Evolutionary conservation across 1,139 yeast species (phyloP).

Genomic region (Meyerozyma athensensis): DNA sequence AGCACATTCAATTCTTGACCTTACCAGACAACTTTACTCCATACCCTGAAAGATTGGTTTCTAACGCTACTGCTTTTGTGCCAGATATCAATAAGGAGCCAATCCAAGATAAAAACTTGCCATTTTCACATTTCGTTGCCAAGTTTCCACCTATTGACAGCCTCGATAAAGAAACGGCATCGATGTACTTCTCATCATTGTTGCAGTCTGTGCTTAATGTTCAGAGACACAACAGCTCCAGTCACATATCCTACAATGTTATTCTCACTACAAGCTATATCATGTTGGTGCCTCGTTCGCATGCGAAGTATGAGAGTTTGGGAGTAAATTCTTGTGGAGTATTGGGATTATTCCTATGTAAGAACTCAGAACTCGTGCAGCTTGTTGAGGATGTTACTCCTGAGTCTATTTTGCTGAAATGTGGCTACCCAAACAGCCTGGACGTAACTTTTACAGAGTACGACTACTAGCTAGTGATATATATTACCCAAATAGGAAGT

Average conservation of each 20-base stretch:
- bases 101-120: conserved; percentile 51
- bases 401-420: conserved; percentile 44
- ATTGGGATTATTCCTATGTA: conserved; percentile 74
- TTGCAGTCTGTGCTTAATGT: conserved; percentile 68
- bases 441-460: conserved; percentile 31
- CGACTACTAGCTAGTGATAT: conserved; percentile 24
- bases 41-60: conserved; percentile 54
- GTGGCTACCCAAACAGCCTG: conserved; percentile 62
- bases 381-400: conserved; percentile 42
- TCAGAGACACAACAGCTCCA: conserved; percentile 46
- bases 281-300: conserved; percentile 77
- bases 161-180: conserved; percentile 50
- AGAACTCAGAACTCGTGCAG: conserved; percentile 48
- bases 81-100: conserved; percentile 57
- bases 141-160: conserved; percentile 48
- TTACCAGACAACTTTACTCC: conserved; percentile 58
- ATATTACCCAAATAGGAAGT: conserved; percentile 21
- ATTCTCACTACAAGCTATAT: conserved; percentile 79
- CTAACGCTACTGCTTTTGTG: conserved; percentile 43
- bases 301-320: conserved; percentile 33
- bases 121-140: conserved; percentile 81
- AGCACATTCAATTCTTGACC: conserved; percentile 81
- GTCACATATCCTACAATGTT: conserved; percentile 66
- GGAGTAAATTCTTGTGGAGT: conserved; percentile 80
- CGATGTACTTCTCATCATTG: conserved; percentile 63